Evolutionary conservation across 495 filamentous ascomycete species (phyloP).

Genomic region (Friedmanniomyces simplex): DNA sequence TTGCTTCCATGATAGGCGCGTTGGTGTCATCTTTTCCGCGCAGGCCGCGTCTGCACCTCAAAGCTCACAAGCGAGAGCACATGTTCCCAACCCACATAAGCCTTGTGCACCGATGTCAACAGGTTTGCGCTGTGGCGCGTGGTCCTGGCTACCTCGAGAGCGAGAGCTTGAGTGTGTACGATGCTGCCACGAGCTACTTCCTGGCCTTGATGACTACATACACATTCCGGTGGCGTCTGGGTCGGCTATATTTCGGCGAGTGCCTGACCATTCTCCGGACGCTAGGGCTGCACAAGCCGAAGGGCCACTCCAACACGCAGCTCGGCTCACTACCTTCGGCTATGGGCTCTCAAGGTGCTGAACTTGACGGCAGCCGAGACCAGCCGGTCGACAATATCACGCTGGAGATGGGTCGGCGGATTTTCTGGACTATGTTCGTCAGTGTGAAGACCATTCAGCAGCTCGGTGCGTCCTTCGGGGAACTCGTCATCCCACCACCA

Average conservation of each 20-base stretch:
- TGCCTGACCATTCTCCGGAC: constrained; percentile 61
- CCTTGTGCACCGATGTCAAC: constrained; percentile 63
- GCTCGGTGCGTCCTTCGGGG: constrained; percentile 53
- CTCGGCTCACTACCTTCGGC: background rate
- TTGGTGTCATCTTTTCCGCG: constrained; percentile 74
- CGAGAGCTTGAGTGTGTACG: constrained; percentile 56
- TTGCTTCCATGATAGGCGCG: constrained; percentile 70
- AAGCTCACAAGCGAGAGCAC: constrained; percentile 45
- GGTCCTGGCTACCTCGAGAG: constrained; percentile 58
- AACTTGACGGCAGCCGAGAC: constrained; percentile 28
- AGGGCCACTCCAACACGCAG: constrained; percentile 23
- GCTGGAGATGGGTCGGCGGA: constrained; percentile 64
- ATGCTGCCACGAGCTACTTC: constrained; percentile 80
- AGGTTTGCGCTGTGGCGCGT: constrained; percentile 59
- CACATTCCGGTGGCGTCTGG: constrained; percentile 55
- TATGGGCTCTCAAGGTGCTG: constrained; percentile 22
- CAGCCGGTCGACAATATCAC: constrained; percentile 52
- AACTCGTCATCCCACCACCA: constrained; percentile 55
- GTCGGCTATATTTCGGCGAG: constrained; percentile 61
- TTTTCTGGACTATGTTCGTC: constrained; percentile 70
- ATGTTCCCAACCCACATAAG: constrained; percentile 58
- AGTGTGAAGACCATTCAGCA: constrained; percentile 59
- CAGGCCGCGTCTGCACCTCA: constrained; percentile 60
- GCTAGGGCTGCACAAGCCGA: constrained; percentile 49
- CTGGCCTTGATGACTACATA: constrained; percentile 60